phyloP scores from a whole-genome alignment of 2,329 filamentous ascomycete genomes.

The Trichoderma koningiopsis region DNA sequence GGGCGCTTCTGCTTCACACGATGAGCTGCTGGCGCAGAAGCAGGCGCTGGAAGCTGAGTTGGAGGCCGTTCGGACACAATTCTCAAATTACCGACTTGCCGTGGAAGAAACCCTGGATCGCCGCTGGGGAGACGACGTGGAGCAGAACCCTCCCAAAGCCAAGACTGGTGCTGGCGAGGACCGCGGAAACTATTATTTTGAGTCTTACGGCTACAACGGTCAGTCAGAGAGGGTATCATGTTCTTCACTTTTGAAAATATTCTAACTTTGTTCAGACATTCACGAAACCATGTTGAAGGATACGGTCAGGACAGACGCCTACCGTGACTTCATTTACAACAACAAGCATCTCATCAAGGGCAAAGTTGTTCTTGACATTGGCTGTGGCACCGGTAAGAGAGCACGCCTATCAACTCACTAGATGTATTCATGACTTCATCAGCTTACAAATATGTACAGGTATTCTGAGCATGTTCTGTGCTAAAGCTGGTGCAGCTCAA shows the following conservation, averaged over 20 bases:
- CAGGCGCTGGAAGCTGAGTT: slow-evolving; percentile 62
- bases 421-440: neutral
- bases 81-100: slow-evolving; percentile 64
- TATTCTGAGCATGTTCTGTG: slow-evolving; percentile 93
- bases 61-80: slow-evolving; percentile 60
- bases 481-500: slow-evolving; percentile 80
- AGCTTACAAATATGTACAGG: slow-evolving; percentile 47
- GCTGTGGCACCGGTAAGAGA: slow-evolving; percentile 68
- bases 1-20: slow-evolving; percentile 32
- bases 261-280: slow-evolving; percentile 60
- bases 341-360: slow-evolving; percentile 85
- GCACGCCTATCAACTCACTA: neutral
- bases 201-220: slow-evolving; percentile 67
- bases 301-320: slow-evolving; percentile 81
- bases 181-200: slow-evolving; percentile 52
- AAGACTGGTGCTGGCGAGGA: slow-evolving; percentile 34
- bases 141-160: slow-evolving; percentile 37
- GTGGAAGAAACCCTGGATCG: slow-evolving; percentile 69
- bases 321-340: slow-evolving; percentile 91
- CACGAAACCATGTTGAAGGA: slow-evolving; percentile 97
- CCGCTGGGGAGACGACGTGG: slow-evolving; percentile 61
- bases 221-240: slow-evolving; percentile 21
- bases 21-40: slow-evolving; percentile 52
- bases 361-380: slow-evolving; percentile 88
- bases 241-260: slow-evolving; percentile 10